Conservation (phyloP, 768 basidiomycete genomes). For the Panaeolus cyanescens region DNA sequence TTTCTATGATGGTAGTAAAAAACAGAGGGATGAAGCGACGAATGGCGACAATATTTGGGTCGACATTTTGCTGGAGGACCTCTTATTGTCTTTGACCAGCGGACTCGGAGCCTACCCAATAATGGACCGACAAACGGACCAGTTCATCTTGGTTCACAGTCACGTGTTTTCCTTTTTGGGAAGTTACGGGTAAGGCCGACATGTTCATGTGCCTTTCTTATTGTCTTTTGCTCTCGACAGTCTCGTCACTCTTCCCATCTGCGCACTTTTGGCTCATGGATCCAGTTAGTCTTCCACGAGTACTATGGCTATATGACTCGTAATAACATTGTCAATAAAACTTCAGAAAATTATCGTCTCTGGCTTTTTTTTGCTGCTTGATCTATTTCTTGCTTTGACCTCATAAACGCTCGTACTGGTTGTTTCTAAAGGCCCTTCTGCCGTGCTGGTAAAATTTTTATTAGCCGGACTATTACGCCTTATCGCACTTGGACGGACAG, state of each 20-base stretch:
- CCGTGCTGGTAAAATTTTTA: background rate
- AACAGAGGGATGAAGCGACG: background rate
- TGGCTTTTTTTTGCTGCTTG: background rate
- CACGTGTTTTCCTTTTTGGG: background rate
- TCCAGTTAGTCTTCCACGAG: background rate
- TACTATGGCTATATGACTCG: background rate
- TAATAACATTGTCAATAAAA: too few species aligned
- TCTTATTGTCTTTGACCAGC: conserved; percentile 3
- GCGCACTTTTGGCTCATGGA: background rate
- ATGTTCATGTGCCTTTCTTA: background rate
- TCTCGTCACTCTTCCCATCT: background rate
- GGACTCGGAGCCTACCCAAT: background rate
- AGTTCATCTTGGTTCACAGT: background rate
- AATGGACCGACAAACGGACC: background rate
- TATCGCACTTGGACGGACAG: background rate
- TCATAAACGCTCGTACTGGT: background rate
- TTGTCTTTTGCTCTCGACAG: background rate
- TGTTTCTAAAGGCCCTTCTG: background rate
- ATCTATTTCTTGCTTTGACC: too few species aligned
- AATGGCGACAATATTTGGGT: background rate
- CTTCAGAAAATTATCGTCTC: too few species aligned
- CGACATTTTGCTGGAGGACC: background rate
- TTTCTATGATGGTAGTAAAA: background rate
- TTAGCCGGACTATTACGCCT: background rate
- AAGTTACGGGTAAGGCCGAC: background rate